These are phyloP conservation scores for Backusella tarrabulga DNA, from an alignment of 192 early-diverging fungal genomes.

Conservation along the genomic window DNA sequence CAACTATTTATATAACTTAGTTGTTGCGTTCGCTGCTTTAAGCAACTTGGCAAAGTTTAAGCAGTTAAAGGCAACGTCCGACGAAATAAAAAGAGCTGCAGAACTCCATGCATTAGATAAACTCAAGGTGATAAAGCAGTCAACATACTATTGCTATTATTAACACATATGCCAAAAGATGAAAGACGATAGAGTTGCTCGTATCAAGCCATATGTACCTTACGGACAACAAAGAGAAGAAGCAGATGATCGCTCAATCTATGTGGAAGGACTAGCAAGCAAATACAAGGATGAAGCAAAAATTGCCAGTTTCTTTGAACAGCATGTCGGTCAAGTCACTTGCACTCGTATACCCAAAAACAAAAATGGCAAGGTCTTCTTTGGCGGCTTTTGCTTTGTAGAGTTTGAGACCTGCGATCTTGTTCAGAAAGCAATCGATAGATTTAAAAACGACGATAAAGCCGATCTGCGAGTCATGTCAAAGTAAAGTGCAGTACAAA, in stretches of 20 bases:
- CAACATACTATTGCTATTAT: neutral
- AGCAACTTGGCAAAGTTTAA: conserved; percentile 11
- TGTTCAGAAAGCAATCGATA: conserved; percentile 18
- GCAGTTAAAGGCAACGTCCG: neutral
- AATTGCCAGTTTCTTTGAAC: conserved; percentile 13
- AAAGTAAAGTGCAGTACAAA: conserved; percentile 13
- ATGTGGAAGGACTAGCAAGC: conserved; percentile 23
- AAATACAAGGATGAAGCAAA: conserved; percentile 12
- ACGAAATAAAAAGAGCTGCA: conserved; percentile 11
- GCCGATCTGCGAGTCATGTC: conserved; percentile 20
- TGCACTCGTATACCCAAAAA: conserved; percentile 22
- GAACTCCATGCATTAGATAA: neutral
- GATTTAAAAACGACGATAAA: neutral
- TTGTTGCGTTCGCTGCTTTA: conserved; percentile 7
- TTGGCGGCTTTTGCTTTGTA: conserved; percentile 28
- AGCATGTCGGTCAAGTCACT: conserved; percentile 18
- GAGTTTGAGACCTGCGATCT: conserved; percentile 19
- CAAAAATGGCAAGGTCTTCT: neutral
- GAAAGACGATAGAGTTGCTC: neutral
- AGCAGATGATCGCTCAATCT: conserved; percentile 27
- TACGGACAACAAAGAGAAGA: conserved; percentile 9
- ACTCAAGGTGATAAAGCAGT: neutral
- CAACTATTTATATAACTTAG: neutral
- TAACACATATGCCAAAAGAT: neutral
- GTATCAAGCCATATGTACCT: conserved; percentile 24